Percentiles rank a stretch among this genome's conserved stretches.
Conservation (phyloP, 352 stramenopile genomes). For the Sclerospora graminicola region DNA sequence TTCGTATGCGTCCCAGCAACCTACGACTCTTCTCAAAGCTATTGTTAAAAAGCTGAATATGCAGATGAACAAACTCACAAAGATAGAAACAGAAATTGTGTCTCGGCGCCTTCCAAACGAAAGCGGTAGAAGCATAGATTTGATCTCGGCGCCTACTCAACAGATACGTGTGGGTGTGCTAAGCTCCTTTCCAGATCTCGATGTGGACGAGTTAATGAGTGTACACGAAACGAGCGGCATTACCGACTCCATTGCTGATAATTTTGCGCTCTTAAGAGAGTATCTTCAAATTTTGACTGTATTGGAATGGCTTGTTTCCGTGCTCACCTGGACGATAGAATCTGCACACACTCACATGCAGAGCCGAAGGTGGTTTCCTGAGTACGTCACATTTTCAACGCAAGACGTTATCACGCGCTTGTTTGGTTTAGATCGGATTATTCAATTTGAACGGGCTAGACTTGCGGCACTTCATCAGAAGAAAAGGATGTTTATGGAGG, state of each 20-base stretch:
- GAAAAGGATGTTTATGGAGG: constrained; percentile 11
- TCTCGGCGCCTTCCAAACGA: too few relatives aligned
- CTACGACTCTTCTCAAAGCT: constrained; percentile 60
- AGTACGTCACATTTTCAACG: constrained; percentile 49
- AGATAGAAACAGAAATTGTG: constrained; percentile 29
- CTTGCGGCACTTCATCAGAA: constrained; percentile 47
- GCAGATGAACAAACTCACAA: constrained; percentile 39
- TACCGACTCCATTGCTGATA: constrained; percentile 13
- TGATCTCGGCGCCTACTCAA: too few relatives aligned
- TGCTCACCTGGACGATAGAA: constrained; percentile 73
- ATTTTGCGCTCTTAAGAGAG: constrained; percentile 38
- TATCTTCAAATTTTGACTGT: constrained; percentile 60
- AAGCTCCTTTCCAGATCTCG: constrained; percentile 44
- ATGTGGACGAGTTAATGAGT: constrained; percentile 35
- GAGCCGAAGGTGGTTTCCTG: constrained; percentile 66
- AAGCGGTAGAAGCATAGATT: too few relatives aligned
- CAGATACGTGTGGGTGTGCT: constrained; percentile 47
- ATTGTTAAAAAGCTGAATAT: constrained; percentile 52
- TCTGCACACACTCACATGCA: constrained; percentile 61
- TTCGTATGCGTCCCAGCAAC: constrained; percentile 84
- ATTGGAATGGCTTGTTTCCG: constrained; percentile 69
- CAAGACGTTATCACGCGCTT: constrained; percentile 49
- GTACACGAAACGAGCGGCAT: constrained; percentile 8
- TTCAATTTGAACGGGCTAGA: constrained; percentile 65
- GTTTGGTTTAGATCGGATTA: constrained; percentile 55